A percentile compares a stretch with the other conserved stretches of the same genome.
phyloP scores from a whole-genome alignment of 2,329 filamentous ascomycete genomes.

The Arthrobotrys sinensis region DNA sequence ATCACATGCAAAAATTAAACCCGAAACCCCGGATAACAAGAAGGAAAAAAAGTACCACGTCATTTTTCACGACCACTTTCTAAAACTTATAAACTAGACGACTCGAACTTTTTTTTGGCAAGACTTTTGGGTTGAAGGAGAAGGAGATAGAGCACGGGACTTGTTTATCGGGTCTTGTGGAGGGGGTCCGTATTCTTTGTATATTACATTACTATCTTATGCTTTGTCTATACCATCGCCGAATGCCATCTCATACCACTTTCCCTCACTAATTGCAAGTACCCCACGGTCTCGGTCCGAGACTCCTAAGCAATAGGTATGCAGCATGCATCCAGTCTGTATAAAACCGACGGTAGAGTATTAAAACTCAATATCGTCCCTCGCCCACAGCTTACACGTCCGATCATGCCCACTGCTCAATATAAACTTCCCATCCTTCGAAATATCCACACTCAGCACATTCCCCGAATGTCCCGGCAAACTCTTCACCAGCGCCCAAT shows the following conservation, averaged over 20 bases:
- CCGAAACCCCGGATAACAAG: not conserved
- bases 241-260: constrained; percentile 54
- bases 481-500: constrained; percentile 91
- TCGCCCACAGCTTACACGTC: constrained; percentile 95
- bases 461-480: constrained; percentile 92
- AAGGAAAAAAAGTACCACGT: no score
- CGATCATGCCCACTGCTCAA: constrained; percentile 94
- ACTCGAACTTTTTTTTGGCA: no score
- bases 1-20: not conserved
- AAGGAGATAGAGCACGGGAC: not conserved
- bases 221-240: constrained; percentile 55
- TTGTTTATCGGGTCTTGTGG: not conserved
- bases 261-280: constrained; percentile 4
- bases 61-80: no score
- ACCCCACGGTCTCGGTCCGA: not conserved
- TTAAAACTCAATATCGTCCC: constrained; percentile 77
- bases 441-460: constrained; percentile 91
- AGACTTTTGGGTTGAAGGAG: no score
- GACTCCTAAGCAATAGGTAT: not conserved
- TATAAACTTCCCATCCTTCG: constrained; percentile 89
- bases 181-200: constrained; percentile 55
- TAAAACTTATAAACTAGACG: no score
- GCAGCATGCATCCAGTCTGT: no score
- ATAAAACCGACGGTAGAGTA: not conserved
- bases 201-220: constrained; percentile 60